These are phyloP conservation scores for Talaromyces nanjingensis DNA, from an alignment of 495 filamentous ascomycete species.

Conservation along the genomic window DNA sequence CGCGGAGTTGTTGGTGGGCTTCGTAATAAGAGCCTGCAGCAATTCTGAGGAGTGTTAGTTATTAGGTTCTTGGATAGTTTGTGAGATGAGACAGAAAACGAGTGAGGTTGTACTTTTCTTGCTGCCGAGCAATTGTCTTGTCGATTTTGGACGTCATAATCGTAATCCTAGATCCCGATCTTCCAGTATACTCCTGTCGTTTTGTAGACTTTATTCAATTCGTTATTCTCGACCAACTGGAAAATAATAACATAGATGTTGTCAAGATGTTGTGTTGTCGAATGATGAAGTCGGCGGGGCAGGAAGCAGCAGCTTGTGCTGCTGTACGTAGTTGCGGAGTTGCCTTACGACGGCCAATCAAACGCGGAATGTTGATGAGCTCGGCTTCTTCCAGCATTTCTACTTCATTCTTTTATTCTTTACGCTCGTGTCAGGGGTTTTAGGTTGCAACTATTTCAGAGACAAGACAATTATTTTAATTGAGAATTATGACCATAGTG, in stretches of 20 bases:
- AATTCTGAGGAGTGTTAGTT: constrained; percentile 51
- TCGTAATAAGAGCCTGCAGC: constrained; percentile 92
- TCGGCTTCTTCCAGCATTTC: constrained; percentile 2
- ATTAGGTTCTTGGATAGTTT: neutral
- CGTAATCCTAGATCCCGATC: neutral
- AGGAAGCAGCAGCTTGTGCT: neutral
- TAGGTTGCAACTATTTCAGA: neutral
- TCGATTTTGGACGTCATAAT: constrained; percentile 60
- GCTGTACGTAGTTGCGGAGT: neutral
- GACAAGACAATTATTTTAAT: neutral
- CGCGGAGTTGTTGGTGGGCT: constrained; percentile 93
- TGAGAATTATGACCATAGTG: neutral
- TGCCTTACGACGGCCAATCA: neutral
- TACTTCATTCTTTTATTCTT: neutral
- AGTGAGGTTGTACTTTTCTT: constrained; percentile 49
- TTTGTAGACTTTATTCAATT: neutral
- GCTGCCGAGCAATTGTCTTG: constrained; percentile 65
- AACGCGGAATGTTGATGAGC: neutral
- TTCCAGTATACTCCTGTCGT: neutral
- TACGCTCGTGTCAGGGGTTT: neutral
- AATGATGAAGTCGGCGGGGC: constrained; percentile 17
- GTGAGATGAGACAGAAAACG: neutral
- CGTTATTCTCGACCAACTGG: neutral
- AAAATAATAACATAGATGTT: neutral
- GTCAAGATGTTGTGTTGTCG: neutral